phyloP scores from a whole-genome alignment of 1,284 basidiomycete species.

The Calocybe gambosa region DNA sequence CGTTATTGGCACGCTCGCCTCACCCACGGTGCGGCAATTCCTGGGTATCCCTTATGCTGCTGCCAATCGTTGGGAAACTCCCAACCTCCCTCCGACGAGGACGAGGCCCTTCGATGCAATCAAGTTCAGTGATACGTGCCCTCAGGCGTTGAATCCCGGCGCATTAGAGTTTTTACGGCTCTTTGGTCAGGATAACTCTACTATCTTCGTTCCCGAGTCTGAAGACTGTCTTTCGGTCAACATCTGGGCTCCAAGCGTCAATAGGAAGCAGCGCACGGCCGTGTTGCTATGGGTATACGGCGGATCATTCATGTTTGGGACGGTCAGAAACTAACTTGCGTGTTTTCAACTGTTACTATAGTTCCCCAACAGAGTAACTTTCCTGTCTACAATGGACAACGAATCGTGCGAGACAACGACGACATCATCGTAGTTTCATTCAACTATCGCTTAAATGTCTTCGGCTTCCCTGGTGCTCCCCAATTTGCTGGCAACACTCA shows the following conservation, averaged over 20 bases:
- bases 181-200: slow-evolving; percentile 16
- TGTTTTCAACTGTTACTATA: neutral
- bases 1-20: slow-evolving; percentile 23
- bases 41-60: slow-evolving; percentile 30
- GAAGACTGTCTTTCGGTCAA: slow-evolving; percentile 28
- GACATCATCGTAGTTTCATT: slow-evolving; percentile 29
- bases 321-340: too few relatives aligned
- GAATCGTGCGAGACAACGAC: slow-evolving; percentile 27
- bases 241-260: slow-evolving; percentile 27
- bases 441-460: slow-evolving; percentile 31
- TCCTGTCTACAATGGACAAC: slow-evolving; percentile 23
- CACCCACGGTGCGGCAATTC: slow-evolving; percentile 26
- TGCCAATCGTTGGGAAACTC: slow-evolving; percentile 27
- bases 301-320: slow-evolving; percentile 28
- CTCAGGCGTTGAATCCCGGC: slow-evolving; percentile 19
- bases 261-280: slow-evolving; percentile 26
- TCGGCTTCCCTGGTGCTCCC: slow-evolving; percentile 30
- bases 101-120: slow-evolving; percentile 20
- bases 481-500: slow-evolving; percentile 21
- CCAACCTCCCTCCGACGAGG: slow-evolving; percentile 19
- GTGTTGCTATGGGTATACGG: slow-evolving; percentile 32
- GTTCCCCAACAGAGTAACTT: slow-evolving; percentile 29
- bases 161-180: slow-evolving; percentile 22
- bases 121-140: slow-evolving; percentile 25
- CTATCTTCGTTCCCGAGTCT: slow-evolving; percentile 19